Conservation (phyloP, 768 basidiomycete species). For the Russula emetica region DNA sequence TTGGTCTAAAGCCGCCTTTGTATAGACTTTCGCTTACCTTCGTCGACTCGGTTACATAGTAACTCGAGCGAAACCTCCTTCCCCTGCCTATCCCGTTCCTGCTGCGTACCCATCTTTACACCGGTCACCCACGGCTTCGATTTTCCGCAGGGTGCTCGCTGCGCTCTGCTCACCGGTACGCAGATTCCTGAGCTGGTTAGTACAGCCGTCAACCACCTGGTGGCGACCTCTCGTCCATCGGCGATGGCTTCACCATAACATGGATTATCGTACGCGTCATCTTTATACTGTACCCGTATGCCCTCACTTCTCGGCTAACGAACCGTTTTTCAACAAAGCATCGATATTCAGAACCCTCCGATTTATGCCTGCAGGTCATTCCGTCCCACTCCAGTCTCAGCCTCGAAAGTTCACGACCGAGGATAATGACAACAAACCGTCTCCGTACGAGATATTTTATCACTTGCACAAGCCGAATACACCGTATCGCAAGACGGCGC, state of each 20-base stretch:
- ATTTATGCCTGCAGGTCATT: conserved; percentile 66
- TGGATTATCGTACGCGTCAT: conserved; percentile 47
- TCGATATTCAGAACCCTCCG: conserved; percentile 66
- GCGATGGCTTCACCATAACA: conserved; percentile 46
- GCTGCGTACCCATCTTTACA: conserved; percentile 34
- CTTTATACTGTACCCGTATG: not conserved
- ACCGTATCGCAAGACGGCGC: conserved; percentile 71
- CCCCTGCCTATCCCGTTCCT: conserved; percentile 49
- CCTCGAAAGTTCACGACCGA: conserved; percentile 20
- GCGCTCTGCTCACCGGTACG: conserved; percentile 34
- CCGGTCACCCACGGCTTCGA: conserved; percentile 29
- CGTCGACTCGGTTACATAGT: conserved; percentile 89
- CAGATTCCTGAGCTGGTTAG: conserved; percentile 31
- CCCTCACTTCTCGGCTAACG: not conserved
- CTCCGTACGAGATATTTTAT: conserved; percentile 81
- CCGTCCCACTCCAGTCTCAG: conserved; percentile 41
- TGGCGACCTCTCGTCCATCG: conserved; percentile 58
- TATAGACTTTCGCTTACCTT: conserved; percentile 86
- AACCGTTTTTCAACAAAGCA: conserved; percentile 39
- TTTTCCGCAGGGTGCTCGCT: conserved; percentile 37
- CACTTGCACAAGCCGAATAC: conserved; percentile 91
- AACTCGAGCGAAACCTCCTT: conserved; percentile 65
- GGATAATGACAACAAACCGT: conserved; percentile 29
- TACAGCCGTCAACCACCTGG: conserved; percentile 48
- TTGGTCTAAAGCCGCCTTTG: not conserved